Base-by-base conservation (phyloP, 192 early-diverging fungal species). In the Backusella sp. region DNA sequence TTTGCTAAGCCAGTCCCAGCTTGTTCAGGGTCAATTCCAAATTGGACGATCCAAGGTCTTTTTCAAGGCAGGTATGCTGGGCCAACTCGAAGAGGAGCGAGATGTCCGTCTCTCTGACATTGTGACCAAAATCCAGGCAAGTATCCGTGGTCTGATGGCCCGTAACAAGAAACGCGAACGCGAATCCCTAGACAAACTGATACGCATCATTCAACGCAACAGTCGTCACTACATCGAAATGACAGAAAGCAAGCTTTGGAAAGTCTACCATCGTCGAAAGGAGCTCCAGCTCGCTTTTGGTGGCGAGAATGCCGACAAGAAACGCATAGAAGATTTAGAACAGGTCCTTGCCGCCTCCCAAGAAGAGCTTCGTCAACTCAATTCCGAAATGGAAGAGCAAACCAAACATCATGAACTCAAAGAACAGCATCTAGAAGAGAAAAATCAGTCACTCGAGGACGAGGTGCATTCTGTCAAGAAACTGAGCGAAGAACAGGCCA, bases 1-100 rank as follows among this genome's bases (percentile, higher is more conserved):
- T 26, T 82, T 99, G 11, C 84, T 99, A 14, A 89, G 94, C 4
- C 28, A 26, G 12, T 87, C 85, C 0, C 73, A 95, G 30, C 82
- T 87, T 68, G 85, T 97, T 73, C 96, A 97, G 73, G 78, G 83
- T 53, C 91, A 94, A 81, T 99, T 93, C 77, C 88, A 95, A 8
- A 88, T 99, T 59, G 98, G 98, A 36, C 89, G 87, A 49, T 96
- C 90, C 69, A 98, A 99, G 83, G 94, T 99, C 41, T 99, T 99
- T 82, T 99, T 99, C 92, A 86, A 93, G 6, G 92, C 97, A 26
- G 96, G 95, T 26, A 94, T 98, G 87, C 85, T 98, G 32, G 96
- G 96, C 2, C 94, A 98, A 76, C 88, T 99, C 1, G 98, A 99
- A 82, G 95, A 99, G 80, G 88, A 88, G 2, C 88, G 97, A 52